Evolutionary conservation across 2,329 filamentous ascomycete genomes (phyloP), one percentile per base, ranked within the genome.

Genomic region (Chaetoscypha palmicola): DNA sequence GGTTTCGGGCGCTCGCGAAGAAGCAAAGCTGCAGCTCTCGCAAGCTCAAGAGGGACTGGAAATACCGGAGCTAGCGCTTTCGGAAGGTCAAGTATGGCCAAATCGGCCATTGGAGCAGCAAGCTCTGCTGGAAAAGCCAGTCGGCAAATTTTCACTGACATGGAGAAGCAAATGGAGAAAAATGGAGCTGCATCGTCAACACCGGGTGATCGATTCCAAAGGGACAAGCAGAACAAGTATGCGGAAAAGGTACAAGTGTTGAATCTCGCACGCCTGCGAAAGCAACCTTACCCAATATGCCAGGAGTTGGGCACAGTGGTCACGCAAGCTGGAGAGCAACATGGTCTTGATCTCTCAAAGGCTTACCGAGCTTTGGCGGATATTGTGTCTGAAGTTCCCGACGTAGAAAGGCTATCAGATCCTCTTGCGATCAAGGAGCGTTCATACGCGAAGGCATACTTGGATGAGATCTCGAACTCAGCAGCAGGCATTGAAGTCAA

Each of bases 21-120:
- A 49, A 74, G 66, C 60, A 69, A 71, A 64, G 61, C 61, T 22
- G 59, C 62, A 23, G 57, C 63, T 41, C 57, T 64, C 20, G 67
- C 54, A 23, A 55, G 49, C 26, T 59, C 58, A 11, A 54, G 55
- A 47, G 51, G 49, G 12, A 31, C 41, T 42, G 50, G 46, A 30
- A 47, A 52, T 22, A 57, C 62, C 41, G 64, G 63, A 47, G 69
- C 71, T 51, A 81, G 79, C 59, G 68, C 79, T 14, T 85, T 82
- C 62, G 81, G 81, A 24, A 73, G 79, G 48, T 87, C 87, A 10
- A 78, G 73, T 40, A 71, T 94, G 57, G 81, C 85, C 46, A 86
- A 83, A 56, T 95, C 91, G 8, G 84, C 96, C 42, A 92, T 97
- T 62, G 91, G 91, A 36, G 80, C 81, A 20, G 81, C 88, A 10